A percentile compares a stretch with the other conserved stretches of the same genome.
These are phyloP conservation scores for Glomus cerebriforme DNA, from an alignment of 192 early-diverging fungal species.

Conservation along the genomic window DNA sequence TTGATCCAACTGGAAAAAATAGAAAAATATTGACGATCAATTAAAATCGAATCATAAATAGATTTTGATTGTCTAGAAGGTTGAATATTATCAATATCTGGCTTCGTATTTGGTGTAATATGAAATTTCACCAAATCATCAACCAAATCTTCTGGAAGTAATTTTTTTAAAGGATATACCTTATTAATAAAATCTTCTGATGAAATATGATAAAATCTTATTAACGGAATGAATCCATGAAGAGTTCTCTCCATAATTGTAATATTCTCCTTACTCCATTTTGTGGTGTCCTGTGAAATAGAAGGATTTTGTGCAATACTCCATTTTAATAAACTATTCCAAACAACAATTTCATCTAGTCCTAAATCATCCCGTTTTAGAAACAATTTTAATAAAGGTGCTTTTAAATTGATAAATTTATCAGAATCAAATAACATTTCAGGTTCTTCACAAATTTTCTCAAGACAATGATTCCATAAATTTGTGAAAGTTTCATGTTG, in stretches of 20 bases:
- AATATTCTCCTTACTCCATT: neutral
- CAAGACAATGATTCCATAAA: neutral
- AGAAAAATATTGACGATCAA: neutral
- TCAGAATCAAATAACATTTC: neutral
- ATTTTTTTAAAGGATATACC: neutral
- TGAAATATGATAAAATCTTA: neutral
- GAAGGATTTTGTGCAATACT: neutral
- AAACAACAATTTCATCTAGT: neutral
- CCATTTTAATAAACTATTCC: conserved; percentile 4
- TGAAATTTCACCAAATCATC: neutral
- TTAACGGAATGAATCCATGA: neutral
- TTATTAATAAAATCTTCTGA: neutral
- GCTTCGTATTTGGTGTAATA: neutral
- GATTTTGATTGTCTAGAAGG: neutral
- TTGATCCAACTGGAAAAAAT: neutral
- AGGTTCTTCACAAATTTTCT: neutral
- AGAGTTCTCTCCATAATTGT: neutral
- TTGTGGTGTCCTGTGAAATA: neutral
- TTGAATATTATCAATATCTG: neutral
- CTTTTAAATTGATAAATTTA: neutral
- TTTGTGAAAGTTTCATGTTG: neutral
- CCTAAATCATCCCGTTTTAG: neutral
- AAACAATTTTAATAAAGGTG: neutral
- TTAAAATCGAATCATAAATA: neutral
- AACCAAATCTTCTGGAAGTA: neutral